Evolutionary conservation across 164 flowering plant genomes (phyloP).

Genomic region (Aristolochia contorta): DNA sequence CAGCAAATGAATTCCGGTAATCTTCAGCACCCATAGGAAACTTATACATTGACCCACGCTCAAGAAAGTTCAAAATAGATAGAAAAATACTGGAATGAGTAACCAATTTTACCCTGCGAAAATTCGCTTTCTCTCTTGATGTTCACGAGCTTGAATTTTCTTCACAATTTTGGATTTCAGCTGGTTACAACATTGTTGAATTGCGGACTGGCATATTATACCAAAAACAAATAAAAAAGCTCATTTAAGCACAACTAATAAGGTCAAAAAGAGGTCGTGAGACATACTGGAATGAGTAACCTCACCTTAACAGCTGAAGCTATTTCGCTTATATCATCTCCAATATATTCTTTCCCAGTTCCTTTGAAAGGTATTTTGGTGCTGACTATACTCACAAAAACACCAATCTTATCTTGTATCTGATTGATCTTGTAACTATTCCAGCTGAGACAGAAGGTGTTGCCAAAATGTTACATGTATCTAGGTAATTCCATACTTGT

Average conservation of each 20-base stretch:
- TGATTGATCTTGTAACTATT: constrained; percentile 91
- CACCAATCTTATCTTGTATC: constrained; percentile 90
- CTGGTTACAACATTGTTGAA: constrained; percentile 89
- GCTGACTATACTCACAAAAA: constrained; percentile 95
- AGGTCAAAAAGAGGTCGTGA: background rate
- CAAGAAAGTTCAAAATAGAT: background rate
- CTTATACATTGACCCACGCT: too few relatives aligned
- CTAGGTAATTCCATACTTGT: background rate
- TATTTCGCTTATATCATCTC: constrained; percentile 93
- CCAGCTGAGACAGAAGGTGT: constrained; percentile 50
- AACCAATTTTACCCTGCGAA: constrained; percentile 46
- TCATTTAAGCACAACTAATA: background rate
- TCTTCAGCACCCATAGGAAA: too few relatives aligned
- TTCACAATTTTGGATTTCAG: constrained; percentile 82
- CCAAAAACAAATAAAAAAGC: constrained; percentile 9
- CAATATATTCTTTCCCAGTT: constrained; percentile 97
- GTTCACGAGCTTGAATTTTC: constrained; percentile 94
- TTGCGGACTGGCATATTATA: constrained; percentile 40
- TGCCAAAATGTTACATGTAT: constrained; percentile 12
- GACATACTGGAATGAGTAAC: background rate
- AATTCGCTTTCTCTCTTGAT: constrained; percentile 88
- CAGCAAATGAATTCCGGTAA: background rate
- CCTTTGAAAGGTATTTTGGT: constrained; percentile 99
- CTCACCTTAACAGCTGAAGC: constrained; percentile 89
- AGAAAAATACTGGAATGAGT: background rate